Base-by-base conservation (phyloP, 2,329 filamentous ascomycete species). In the Fusarium scirpi region DNA sequence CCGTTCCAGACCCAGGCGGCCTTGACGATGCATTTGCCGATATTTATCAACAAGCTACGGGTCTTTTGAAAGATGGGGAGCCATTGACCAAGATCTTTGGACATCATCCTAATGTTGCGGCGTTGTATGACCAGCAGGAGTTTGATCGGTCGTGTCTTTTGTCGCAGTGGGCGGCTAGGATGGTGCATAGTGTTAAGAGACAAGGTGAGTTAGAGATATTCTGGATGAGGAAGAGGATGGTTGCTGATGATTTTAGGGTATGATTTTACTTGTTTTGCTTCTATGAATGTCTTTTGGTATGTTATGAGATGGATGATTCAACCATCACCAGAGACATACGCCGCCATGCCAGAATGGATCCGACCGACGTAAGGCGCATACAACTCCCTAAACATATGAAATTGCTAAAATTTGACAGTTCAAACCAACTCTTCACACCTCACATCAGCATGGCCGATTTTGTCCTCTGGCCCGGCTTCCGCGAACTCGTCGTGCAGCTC, bases 271-370 rank as follows among this genome's bases (percentile, higher is more conserved):
- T 65, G 65, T 0, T 67, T 67, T 29, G 58, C 65, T 8, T 59
- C 52, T 0, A 65, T 67, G 65, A 59, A 46, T 9, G 3, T 67
- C 1, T 69, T 67, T 6, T 67, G 65, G 65, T 65, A 65, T 8
- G 24, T 67, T 20, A 67, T 67, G 65, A 48, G 65, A 8, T 67
- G 65, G 65, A 69, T 65, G 53, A 52, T 68, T 2, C 5, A 46
- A 2, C 65, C 65, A 1, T 52, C 65, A 0, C 60, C 65, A 1
- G 65, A 65, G 7, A 54, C 65, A 8, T 69, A 68, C 15, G 52
- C 53, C 1, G 60, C 53, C 3, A 61, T 68, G 44, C 59, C 65
- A 2, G 65, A 52, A 61, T 68, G 65, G 65, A 68, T 69, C 2
- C 53, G 65, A n/a, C 65, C 65, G 10, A 46, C 38, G 65, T 69